Evolutionary conservation across 441 rosid genomes (phyloP).

Genomic region (Populus hybrid): DNA sequence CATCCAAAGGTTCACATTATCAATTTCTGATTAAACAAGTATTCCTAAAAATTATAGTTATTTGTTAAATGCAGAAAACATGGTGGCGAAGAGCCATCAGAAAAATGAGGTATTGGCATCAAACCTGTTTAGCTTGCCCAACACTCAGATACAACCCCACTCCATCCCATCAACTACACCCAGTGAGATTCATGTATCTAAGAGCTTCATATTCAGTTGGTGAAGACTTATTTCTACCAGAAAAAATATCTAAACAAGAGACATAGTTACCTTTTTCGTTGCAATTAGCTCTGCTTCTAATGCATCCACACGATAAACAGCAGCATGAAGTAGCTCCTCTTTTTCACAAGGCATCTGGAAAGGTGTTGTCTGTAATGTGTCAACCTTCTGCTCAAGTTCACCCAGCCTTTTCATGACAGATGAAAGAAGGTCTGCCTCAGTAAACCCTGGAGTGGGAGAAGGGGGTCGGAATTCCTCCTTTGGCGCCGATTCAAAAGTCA

Average conservation of each 20-base stretch:
- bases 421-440: conserved; percentile 51
- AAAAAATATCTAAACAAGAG: neutral
- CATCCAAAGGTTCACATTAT: neutral
- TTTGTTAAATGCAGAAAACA: neutral
- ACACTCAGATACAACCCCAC: neutral
- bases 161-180: neutral
- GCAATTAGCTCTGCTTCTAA: conserved; percentile 96
- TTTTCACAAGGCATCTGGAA: conserved; percentile 88
- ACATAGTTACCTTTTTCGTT: conserved; percentile 77
- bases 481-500: conserved; percentile 29
- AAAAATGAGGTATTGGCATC: neutral
- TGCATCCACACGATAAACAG: conserved; percentile 93
- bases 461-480: conserved; percentile 65
- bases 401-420: conserved; percentile 64
- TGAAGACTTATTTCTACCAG: neutral
- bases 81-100: neutral
- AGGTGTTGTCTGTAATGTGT: conserved; percentile 67
- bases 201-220: neutral
- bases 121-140: neutral
- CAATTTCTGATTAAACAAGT: neutral
- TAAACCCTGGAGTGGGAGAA: conserved; percentile 49
- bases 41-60: neutral
- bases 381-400: conserved; percentile 81
- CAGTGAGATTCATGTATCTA: neutral
- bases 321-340: conserved; percentile 86